A percentile compares a stretch with the other conserved stretches of the same genome.
These are phyloP conservation scores for Sarocladiaceae sp. DNA, from an alignment of 2,329 filamentous ascomycete genomes.

Conservation along the genomic window DNA sequence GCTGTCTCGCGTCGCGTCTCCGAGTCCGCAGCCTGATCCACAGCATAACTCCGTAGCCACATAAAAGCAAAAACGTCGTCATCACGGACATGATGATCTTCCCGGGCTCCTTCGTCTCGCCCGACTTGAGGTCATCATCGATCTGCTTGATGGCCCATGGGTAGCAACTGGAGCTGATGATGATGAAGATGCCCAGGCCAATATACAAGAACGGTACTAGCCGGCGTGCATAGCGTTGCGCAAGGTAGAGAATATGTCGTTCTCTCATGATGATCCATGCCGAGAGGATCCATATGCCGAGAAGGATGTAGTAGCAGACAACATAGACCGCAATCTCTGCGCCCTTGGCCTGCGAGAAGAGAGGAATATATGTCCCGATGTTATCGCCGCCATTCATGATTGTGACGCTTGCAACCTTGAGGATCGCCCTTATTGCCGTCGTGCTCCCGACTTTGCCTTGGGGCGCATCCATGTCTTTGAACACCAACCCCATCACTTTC, in stretches of 20 bases:
- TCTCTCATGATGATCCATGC: conserved; percentile 25
- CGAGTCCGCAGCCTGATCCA: conserved; percentile 11
- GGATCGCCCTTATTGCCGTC: conserved; percentile 15
- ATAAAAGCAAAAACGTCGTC: conserved; percentile 13
- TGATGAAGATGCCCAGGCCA: conserved; percentile 25
- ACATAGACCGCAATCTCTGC: conserved; percentile 27
- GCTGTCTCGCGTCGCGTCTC: not conserved
- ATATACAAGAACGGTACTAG: conserved; percentile 26
- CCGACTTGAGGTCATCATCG: conserved; percentile 13
- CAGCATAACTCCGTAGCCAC: conserved; percentile 11
- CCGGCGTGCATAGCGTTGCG: conserved; percentile 18
- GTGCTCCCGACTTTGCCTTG: conserved; percentile 9
- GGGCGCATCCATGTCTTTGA: conserved; percentile 15
- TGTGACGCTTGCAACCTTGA: conserved; percentile 24
- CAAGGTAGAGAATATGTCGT: conserved; percentile 20
- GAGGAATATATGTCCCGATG: conserved; percentile 27
- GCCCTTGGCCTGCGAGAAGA: conserved; percentile 25
- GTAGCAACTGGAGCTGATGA: conserved; percentile 25
- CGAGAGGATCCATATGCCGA: conserved; percentile 24
- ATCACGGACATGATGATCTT: conserved; percentile 13
- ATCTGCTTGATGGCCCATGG: conserved; percentile 27
- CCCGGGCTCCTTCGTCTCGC: conserved; percentile 8
- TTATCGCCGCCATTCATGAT: conserved; percentile 30
- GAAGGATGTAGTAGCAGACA: conserved; percentile 24
- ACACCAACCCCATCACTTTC: conserved; percentile 18